These are phyloP conservation scores for Penicillium sp. DNA, from an alignment of 2,329 filamentous ascomycete species.

Conservation along the genomic window DNA sequence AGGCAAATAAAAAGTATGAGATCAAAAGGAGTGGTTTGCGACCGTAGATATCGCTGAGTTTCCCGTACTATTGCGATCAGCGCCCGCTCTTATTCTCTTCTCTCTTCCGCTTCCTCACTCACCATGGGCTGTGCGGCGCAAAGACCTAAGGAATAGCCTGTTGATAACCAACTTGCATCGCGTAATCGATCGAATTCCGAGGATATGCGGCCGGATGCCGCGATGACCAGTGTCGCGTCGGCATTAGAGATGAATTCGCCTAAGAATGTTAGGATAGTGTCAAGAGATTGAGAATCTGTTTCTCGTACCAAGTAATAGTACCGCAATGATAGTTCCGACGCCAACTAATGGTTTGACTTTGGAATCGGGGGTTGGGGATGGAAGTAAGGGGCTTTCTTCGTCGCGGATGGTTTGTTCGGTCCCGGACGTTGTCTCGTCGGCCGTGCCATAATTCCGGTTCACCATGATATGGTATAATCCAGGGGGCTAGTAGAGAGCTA, in stretches of 20 bases:
- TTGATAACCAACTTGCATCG: conserved; percentile 60
- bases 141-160: conserved; percentile 52
- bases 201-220: conserved; percentile 63
- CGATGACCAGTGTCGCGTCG: conserved; percentile 65
- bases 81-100: background rate
- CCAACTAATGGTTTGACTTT: conserved; percentile 11
- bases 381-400: conserved; percentile 21
- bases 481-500: too few relatives aligned
- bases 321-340: conserved; percentile 27
- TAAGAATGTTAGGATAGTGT: conserved; percentile 14
- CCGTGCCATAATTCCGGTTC: conserved; percentile 3
- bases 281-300: background rate
- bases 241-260: conserved; percentile 67
- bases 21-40: conserved; percentile 52
- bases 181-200: conserved; percentile 61
- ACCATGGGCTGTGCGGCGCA: conserved; percentile 57
- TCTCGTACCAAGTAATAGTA: conserved; percentile 30
- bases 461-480: too few relatives aligned
- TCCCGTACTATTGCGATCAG: conserved; percentile 48
- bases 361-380: background rate
- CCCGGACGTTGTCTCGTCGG: background rate
- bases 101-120: conserved; percentile 13
- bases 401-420: conserved; percentile 2
- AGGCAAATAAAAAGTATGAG: conserved; percentile 53
- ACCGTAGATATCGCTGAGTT: conserved; percentile 60